Base-by-base conservation (phyloP, 2,329 filamentous ascomycete species). In the Magnaporthales sp. region DNA sequence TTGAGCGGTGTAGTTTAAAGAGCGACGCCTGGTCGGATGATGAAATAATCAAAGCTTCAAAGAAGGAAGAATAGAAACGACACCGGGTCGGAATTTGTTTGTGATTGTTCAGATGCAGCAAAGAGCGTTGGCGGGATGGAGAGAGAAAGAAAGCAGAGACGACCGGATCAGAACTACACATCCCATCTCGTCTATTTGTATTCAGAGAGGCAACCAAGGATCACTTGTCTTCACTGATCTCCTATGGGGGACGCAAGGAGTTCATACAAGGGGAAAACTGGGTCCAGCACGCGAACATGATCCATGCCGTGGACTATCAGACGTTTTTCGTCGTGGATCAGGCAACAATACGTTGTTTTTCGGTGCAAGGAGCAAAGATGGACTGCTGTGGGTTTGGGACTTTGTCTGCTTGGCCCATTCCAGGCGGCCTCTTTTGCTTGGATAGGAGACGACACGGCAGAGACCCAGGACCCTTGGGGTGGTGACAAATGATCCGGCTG, bases 21-120 rank as follows among this genome's bases (percentile, higher is more conserved):
- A 66, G 46, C 61, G 66, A 66, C 66, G 32, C 66, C 61, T 63
- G 66, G 66, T 64, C 66, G 66, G 46, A 19, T 64, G 7, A 22
- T 6, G 30, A 51, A 32, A 29, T 32, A 65, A 15, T 38, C 11
- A 31, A 38, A 62, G 60, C 29, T 13, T 19, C n/a, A n/a, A n/a
- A n/a, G 60, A 56, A 51, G 22, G 30, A 54, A 11, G 65, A 56
- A 54, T 65, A 24, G 29, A 56, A 32, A 61, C 51, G 64, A 66
- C 64, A 29, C 64, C 64, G 31, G 64, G 64, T 66, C 64, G 64
- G 58, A 58, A 60, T 13, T 60, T 63, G 62, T 63, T 63, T 63
- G 32, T 46, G 31, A n/a, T 63, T 38, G 30, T 63, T 29, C 24
- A 27, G 29, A 32, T 63, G 31, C 5, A 32, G 30, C 30, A 63